Percentiles rank a stretch among this genome's conserved stretches.
Evolutionary conservation across 179 eudicot genomes (phyloP).

Genomic region (Beta lomatogona): DNA sequence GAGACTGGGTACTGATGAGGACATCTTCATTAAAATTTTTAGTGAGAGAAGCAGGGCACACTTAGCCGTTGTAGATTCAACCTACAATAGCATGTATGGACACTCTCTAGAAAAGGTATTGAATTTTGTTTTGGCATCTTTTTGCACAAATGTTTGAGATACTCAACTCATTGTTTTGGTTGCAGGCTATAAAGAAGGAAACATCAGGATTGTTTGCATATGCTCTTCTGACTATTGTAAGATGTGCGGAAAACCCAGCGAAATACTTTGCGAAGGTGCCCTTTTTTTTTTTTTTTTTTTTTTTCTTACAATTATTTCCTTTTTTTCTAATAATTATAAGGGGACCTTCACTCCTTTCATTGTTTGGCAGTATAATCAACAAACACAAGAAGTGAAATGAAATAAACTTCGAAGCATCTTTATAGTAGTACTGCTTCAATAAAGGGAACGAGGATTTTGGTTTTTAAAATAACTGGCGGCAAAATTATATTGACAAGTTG

Average conservation of each 20-base stretch:
- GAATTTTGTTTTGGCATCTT: neutral
- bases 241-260: conserved; percentile 73
- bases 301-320: neutral
- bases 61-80: conserved; percentile 61
- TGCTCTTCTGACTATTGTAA: conserved; percentile 66
- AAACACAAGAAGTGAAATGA: neutral
- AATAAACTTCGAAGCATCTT: neutral
- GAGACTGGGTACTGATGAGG: conserved; percentile 85
- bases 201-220: conserved; percentile 67
- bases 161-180: conserved; percentile 4
- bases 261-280: conserved; percentile 83
- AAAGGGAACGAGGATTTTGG: too few species aligned
- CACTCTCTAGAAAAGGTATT: conserved; percentile 66
- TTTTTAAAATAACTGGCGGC: too few species aligned
- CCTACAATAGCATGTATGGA: conserved; percentile 58
- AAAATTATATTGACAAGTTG: too few species aligned
- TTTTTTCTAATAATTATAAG: neutral
- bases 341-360: neutral
- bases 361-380: neutral
- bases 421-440: too few species aligned
- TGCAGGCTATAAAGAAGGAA: conserved; percentile 85
- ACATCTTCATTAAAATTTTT: conserved; percentile 63
- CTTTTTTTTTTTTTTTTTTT: neutral
- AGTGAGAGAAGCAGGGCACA: conserved; percentile 82
- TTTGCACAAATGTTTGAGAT: neutral